Evolutionary conservation across 495 filamentous ascomycete species (phyloP).

Genomic region (Thermothielavioides terrestris): DNA sequence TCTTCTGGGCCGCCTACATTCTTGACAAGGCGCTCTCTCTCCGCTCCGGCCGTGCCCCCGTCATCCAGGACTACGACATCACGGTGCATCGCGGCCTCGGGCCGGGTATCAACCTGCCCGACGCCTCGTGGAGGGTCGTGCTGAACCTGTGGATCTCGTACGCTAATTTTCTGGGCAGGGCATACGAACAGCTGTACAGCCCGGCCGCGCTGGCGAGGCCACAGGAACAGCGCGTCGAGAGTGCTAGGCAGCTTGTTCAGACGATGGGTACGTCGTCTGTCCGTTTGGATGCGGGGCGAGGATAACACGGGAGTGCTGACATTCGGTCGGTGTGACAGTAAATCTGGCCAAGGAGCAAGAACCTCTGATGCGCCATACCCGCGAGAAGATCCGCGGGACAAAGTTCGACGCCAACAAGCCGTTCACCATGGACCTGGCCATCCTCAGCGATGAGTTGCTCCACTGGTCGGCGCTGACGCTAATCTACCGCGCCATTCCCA

Average conservation of each 20-base stretch:
- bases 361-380: conserved; percentile 7
- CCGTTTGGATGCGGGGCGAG: not conserved
- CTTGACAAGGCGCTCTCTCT: conserved; percentile 53
- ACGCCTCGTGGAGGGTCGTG: conserved; percentile 27
- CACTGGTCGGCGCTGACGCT: conserved; percentile 47
- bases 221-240: conserved; percentile 35
- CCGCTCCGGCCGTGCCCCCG: conserved; percentile 53
- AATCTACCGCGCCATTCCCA: conserved; percentile 55
- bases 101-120: conserved; percentile 23
- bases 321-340: not conserved
- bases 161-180: conserved; percentile 47
- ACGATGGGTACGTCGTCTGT: conserved; percentile 7
- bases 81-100: conserved; percentile 33
- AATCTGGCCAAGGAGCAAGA: conserved; percentile 9
- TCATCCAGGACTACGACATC: conserved; percentile 59
- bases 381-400: conserved; percentile 7
- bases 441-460: conserved; percentile 48
- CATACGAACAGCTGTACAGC: conserved; percentile 54
- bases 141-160: conserved; percentile 44
- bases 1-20: conserved; percentile 60
- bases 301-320: not conserved
- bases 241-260: conserved; percentile 24
- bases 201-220: conserved; percentile 47
- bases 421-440: conserved; percentile 38
- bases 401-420: conserved; percentile 11